Percentiles rank a stretch among this genome's conserved stretches.
phyloP scores from a whole-genome alignment of 1,139 yeast species.

The Dujonia santamariae region DNA sequence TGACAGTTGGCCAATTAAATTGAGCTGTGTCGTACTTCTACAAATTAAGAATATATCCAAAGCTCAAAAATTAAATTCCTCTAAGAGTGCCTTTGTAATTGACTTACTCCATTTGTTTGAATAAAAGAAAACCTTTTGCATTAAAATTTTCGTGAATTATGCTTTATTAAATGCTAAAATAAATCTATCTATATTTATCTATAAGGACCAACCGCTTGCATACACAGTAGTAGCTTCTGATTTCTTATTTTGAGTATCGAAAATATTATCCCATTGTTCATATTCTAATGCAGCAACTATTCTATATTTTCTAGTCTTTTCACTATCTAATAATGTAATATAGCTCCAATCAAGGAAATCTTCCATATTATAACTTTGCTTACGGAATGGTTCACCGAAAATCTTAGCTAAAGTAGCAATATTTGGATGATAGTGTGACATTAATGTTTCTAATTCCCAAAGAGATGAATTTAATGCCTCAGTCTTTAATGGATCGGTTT shows the following conservation, averaged over 20 bases:
- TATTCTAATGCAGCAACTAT: slow-evolving; percentile 77
- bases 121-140: too few species aligned
- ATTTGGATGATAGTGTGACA: slow-evolving; percentile 93
- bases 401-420: slow-evolving; percentile 89
- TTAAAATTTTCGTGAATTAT: too few species aligned
- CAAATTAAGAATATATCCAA: too few species aligned
- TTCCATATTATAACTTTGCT: slow-evolving; percentile 82
- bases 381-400: slow-evolving; percentile 85
- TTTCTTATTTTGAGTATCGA: too few species aligned
- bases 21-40: too few species aligned
- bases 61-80: too few species aligned
- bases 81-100: too few species aligned
- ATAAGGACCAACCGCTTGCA: slow-evolving; percentile 8
- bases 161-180: too few species aligned
- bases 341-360: slow-evolving; percentile 95
- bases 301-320: slow-evolving; percentile 64
- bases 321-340: slow-evolving; percentile 69
- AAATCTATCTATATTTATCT: neutral
- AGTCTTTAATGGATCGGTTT: slow-evolving; percentile 72
- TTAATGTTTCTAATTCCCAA: slow-evolving; percentile 85
- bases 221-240: slow-evolving; percentile 12
- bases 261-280: slow-evolving; percentile 52
- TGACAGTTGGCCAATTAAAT: too few species aligned
- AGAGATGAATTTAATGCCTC: slow-evolving; percentile 80
- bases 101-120: too few species aligned